phyloP scores from a whole-genome alignment of 305 asterid species.

The Fraxinus paxiana region DNA sequence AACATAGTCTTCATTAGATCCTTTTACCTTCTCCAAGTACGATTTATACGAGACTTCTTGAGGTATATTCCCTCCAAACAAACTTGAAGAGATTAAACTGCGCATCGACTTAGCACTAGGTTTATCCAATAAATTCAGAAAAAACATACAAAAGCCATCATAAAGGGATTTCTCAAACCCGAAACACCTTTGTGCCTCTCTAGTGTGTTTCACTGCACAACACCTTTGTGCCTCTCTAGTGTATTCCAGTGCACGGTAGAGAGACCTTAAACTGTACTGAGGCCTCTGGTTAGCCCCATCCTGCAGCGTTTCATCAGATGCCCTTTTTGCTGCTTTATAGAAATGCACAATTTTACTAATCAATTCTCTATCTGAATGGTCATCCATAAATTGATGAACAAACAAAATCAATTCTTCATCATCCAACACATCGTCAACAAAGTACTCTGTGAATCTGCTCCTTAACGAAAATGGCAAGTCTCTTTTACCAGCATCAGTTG shows the following conservation, averaged over 20 bases:
- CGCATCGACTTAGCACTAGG: conserved; percentile 68
- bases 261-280: conserved; percentile 91
- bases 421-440: conserved; percentile 83
- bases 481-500: conserved; percentile 98
- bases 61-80: conserved; percentile 51
- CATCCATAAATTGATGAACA: conserved; percentile 55
- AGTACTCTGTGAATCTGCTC: conserved; percentile 87
- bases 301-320: conserved; percentile 79
- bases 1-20: conserved; percentile 56
- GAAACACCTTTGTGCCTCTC: conserved; percentile 52
- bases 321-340: conserved; percentile 73
- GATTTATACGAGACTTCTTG: conserved; percentile 39
- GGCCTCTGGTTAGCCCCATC: conserved; percentile 99
- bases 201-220: conserved; percentile 73
- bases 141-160: conserved; percentile 96
- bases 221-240: conserved; percentile 52
- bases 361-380: conserved; percentile 34
- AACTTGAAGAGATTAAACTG: conserved; percentile 44
- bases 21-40: conserved; percentile 39
- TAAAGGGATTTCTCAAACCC: conserved; percentile 58
- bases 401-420: conserved; percentile 82
- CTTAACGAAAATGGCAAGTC: conserved; percentile 72
- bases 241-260: conserved; percentile 85
- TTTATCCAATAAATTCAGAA: conserved; percentile 64
- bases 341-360: conserved; percentile 54